Conservation (phyloP, 78 protist genomes). For the Dictyostelium purpureum region DNA sequence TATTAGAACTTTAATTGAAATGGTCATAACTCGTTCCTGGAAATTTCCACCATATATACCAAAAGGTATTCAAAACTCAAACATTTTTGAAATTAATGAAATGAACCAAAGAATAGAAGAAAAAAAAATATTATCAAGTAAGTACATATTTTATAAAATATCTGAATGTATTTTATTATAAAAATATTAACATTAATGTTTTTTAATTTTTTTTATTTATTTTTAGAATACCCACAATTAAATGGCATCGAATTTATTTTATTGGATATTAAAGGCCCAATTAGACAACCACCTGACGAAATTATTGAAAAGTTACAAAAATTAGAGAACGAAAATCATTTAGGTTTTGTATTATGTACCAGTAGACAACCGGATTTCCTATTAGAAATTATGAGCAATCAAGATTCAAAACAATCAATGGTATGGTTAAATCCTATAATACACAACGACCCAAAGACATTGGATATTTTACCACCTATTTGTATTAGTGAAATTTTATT, state of each 20-base stretch:
- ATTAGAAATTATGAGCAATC: constrained; percentile 58
- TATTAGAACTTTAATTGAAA: constrained; percentile 27
- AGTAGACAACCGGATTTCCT: constrained; percentile 57
- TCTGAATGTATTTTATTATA: background rate
- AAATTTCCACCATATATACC: constrained; percentile 63
- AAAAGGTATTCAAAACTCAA: background rate
- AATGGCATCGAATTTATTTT: constrained; percentile 4
- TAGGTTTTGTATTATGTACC: constrained; percentile 30
- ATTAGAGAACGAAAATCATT: constrained; percentile 44
- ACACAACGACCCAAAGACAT: constrained; percentile 53
- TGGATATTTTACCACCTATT: constrained; percentile 70
- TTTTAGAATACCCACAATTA: constrained; percentile 10
- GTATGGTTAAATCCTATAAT: constrained; percentile 60
- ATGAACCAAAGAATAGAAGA: constrained; percentile 17
- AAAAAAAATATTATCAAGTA: background rate
- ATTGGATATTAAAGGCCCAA: background rate
- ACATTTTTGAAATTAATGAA: constrained; percentile 17
- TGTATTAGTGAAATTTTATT: constrained; percentile 48
- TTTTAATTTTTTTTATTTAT: too few relatives aligned
- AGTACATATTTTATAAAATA: background rate
- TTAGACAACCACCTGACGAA: constrained; percentile 68
- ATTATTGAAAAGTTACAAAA: constrained; percentile 24
- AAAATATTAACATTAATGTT: background rate
- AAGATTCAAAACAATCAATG: constrained; percentile 54
- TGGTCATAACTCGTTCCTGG: constrained; percentile 46